Base-by-base conservation (phyloP, 2,329 filamentous ascomycete genomes). In the Colletotrichum somersetense region DNA sequence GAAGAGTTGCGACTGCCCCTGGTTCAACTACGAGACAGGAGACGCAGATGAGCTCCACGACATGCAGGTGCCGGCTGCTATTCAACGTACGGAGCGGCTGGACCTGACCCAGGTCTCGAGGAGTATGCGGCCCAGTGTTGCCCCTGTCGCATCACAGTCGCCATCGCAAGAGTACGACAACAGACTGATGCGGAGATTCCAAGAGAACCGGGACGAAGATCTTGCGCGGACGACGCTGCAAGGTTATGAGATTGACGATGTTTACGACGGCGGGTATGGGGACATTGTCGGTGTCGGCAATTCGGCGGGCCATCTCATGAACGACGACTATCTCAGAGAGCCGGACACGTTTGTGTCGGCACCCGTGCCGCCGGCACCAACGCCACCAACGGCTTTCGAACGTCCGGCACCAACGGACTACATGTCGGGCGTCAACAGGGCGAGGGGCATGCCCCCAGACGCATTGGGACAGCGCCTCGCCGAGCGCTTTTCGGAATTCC, bases 1-100 rank as follows among this genome's bases (percentile, higher is more conserved):
- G 94, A 96, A 94, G 82, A 91, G 87, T 1, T 97, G 94, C 78
- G 90, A 93, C 65, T 97, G 94, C 75, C 91, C 93, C 0, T 93
- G 91, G 90, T 95, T 95, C 84, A 93, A 91, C 78, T 89, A 91
- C 76, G 86, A 89, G 35, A 75, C 79, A 4, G 79, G 83, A 6
- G 89, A 90, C 63, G 83, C 82, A 16, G 90, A 92, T 74, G 84
- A 84, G 3, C 79, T 89, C 12, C 83, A 86, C 18, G 85, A 89
- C 71, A 86, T 89, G 82, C 82, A 85, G 52, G 80, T 87, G 6
- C 84, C 86, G 1, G 78, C 82, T 48, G 80, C 82, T 10, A 79
- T 80, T 52, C 76, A 50, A 26, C 58, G 62, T 18, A 50, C 65
- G 48, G 73, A 66, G n/a, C 67, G 62, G 50, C 30, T 69, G n/a